Conservation (phyloP, 2,329 filamentous ascomycete genomes). For the Fusarium heterosporum region DNA sequence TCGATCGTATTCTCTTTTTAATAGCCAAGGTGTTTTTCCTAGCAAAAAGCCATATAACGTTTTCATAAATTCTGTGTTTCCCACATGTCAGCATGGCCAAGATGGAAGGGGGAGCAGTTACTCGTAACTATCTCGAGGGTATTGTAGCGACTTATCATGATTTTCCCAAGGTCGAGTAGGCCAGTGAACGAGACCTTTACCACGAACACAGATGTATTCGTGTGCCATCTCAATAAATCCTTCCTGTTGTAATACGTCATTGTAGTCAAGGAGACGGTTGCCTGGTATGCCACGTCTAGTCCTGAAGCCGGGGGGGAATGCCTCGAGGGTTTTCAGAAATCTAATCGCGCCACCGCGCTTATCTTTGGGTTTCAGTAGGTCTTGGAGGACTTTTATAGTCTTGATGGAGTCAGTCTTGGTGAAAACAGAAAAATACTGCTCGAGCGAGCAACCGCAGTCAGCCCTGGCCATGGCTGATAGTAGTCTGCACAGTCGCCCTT, state of each 20-base stretch:
- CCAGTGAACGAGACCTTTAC: slow-evolving; percentile 6
- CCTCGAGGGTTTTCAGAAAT: background rate
- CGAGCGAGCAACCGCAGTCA: slow-evolving; percentile 9
- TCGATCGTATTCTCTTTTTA: background rate
- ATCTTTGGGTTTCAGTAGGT: background rate
- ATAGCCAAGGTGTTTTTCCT: background rate
- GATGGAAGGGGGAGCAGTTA: background rate
- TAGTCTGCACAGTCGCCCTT: background rate
- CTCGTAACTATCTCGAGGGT: slow-evolving; percentile 1
- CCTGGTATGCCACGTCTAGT: background rate
- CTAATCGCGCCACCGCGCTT: rapidly evolving
- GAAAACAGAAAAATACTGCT: background rate
- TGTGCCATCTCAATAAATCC: slow-evolving; percentile 23
- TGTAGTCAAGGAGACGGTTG: background rate
- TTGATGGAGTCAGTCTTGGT: background rate
- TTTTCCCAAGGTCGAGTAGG: background rate
- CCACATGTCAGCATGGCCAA: background rate
- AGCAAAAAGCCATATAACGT: slow-evolving; percentile 7
- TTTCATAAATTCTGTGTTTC: slow-evolving; percentile 3
- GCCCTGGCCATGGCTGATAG: background rate
- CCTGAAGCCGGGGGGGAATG: background rate
- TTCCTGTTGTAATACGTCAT: rapidly evolving
- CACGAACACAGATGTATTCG: background rate
- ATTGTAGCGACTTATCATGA: background rate
- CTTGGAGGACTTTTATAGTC: background rate